Percentiles rank a stretch among this genome's conserved stretches.
These are phyloP conservation scores for Penicillium psychrosexuale DNA, from an alignment of 2,329 filamentous ascomycete species.

Conservation along the genomic window DNA sequence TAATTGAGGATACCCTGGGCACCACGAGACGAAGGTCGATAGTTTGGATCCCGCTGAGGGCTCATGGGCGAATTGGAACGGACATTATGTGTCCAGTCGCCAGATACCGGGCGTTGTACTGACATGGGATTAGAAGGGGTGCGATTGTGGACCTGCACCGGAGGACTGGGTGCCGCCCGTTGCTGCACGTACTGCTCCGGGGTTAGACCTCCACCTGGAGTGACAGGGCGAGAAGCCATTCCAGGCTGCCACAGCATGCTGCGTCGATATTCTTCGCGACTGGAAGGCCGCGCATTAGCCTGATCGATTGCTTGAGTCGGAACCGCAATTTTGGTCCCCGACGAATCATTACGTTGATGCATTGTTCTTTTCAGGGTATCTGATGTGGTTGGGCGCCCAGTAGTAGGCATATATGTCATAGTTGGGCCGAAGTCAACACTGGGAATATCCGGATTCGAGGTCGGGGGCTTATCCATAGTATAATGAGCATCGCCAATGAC, in stretches of 20 bases:
- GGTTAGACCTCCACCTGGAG: conserved; percentile 58
- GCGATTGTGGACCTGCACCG: conserved; percentile 60
- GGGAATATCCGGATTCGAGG: conserved; percentile 59
- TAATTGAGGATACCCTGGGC: conserved; percentile 51
- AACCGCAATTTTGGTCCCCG: conserved; percentile 26
- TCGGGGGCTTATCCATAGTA: conserved; percentile 32
- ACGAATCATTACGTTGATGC: conserved; percentile 34
- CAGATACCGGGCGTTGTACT: conserved; percentile 34
- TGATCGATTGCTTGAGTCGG: conserved; percentile 29
- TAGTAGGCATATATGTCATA: conserved; percentile 60
- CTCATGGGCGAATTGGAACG: conserved; percentile 36
- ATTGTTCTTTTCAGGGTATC: conserved; percentile 47
- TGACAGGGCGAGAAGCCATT: conserved; percentile 50
- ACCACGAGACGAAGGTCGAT: conserved; percentile 54
- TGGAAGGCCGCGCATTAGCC: conserved; percentile 40
- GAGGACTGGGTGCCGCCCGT: conserved; percentile 59
- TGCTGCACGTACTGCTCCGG: conserved; percentile 83
- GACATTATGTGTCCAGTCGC: conserved; percentile 38
- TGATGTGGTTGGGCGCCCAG: conserved; percentile 55
- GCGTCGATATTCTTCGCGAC: conserved; percentile 55
- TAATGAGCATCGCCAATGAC: conserved; percentile 50
- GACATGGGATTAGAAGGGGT: conserved; percentile 52
- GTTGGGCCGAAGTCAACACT: conserved; percentile 84
- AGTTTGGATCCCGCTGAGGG: conserved; percentile 21
- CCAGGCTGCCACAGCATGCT: conserved; percentile 79